Percentiles rank a stretch among this genome's conserved stretches.
Conservation (phyloP, 1,284 basidiomycete species). For the Ustilago shanxiensis region DNA sequence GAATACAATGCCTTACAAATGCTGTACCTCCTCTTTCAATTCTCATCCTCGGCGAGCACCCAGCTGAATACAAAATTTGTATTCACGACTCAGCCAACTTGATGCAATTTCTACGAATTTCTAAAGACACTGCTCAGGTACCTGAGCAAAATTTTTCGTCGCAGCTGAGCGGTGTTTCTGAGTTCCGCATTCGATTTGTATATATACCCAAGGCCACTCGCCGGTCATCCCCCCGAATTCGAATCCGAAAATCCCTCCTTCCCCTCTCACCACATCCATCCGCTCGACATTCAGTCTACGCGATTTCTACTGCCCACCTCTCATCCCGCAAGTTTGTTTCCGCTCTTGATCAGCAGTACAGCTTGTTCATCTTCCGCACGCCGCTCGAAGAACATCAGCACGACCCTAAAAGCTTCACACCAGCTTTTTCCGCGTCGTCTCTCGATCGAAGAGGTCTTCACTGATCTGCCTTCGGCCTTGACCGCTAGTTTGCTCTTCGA, state of each 20-base stretch:
- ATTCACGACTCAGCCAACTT: conserved; percentile 30
- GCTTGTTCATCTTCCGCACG: conserved; percentile 24
- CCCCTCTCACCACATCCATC: conserved; percentile 54
- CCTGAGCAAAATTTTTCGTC: conserved; percentile 13
- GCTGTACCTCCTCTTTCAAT: neutral
- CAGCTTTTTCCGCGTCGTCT: conserved; percentile 24
- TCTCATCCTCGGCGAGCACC: neutral
- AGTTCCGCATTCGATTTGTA: conserved; percentile 11
- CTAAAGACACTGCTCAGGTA: conserved; percentile 25
- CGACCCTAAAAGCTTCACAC: conserved; percentile 7
- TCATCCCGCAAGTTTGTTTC: conserved; percentile 21
- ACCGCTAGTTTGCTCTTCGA: conserved; percentile 21
- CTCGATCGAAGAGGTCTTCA: conserved; percentile 45
- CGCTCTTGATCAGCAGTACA: conserved; percentile 22
- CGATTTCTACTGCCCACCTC: conserved; percentile 35
- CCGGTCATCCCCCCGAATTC: conserved; percentile 34
- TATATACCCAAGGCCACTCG: conserved; percentile 30
- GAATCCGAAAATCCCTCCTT: conserved; percentile 37
- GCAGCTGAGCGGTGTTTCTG: conserved; percentile 27
- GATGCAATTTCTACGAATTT: neutral
- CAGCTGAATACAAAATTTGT: conserved; percentile 16
- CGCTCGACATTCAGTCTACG: conserved; percentile 52
- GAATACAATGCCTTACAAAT: conserved; percentile 7
- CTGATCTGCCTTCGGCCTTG: conserved; percentile 36
- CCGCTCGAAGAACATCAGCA: conserved; percentile 25